Evolutionary conservation across 75 land plant species (phyloP).

Genomic region (Pseudotsuga menziesii): DNA sequence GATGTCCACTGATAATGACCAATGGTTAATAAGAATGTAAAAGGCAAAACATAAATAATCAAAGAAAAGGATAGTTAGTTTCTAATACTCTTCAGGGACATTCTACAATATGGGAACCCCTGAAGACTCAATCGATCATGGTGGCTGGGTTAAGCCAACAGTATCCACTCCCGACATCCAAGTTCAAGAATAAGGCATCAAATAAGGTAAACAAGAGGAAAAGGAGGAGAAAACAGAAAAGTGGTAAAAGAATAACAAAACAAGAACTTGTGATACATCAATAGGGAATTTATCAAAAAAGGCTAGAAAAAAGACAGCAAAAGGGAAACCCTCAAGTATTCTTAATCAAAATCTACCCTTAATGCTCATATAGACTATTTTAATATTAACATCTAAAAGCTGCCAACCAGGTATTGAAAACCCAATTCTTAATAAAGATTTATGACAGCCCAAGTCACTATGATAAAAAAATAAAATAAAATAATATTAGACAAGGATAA

Average conservation of each 20-base stretch:
- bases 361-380: not conserved
- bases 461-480: not conserved
- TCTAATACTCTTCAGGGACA: no score
- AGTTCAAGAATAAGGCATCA: no score
- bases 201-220: no score
- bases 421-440: not conserved
- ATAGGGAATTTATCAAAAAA: not conserved
- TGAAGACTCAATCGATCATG: no score
- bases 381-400: constrained; percentile 6
- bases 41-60: no score
- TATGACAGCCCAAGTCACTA: not conserved
- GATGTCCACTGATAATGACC: no score
- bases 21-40: no score
- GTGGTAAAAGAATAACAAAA: not conserved
- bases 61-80: no score
- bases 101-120: no score
- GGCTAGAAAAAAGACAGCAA: not conserved
- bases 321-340: not conserved
- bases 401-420: not conserved
- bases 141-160: no score
- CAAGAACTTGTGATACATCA: not conserved
- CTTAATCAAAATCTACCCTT: not conserved
- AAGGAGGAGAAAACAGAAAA: no score
- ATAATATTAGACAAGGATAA: not conserved
- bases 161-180: no score